Evolutionary conservation across 2,329 filamentous ascomycete genomes (phyloP), one percentile per base, ranked within the genome.

Genomic region (Arachnomyces sp.): DNA sequence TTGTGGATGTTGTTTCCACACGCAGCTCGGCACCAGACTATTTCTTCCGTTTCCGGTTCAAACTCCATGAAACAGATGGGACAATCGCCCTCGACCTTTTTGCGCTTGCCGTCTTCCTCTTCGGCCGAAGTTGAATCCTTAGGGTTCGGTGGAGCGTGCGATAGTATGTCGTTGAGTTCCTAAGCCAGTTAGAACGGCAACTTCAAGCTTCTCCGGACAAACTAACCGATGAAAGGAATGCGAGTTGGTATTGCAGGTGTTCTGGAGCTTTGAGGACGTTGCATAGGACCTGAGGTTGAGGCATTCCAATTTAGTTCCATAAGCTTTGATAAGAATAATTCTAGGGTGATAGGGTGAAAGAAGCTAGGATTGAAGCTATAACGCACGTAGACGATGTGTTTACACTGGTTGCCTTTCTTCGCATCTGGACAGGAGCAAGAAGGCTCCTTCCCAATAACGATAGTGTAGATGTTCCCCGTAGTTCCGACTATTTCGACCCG

Each of bases 1-100:
- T 70, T 68, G 54, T 79, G 76, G n/a, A 79, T 60, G 49, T 80
- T 80, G 56, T 81, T 79, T 13, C 77, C 77, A 48, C 78, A 82
- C 2, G 71, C 65, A 1, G 70, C 69, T 50, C 72, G 72, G 58
- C 78, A 81, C 67, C 75, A 81, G 7, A 76, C 58, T 5, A 71
- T 66, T 3, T 70, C 63, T 41, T 72, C 61, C 8, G 64, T 64
- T 2, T 54, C 54, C 1, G 66, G 54, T 17, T 71, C 63, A 38
- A 77, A 69, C 37, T 75, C 71, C 60, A 70, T 72, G 53, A 74
- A 76, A 56, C 78, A 81, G 46, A 81, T 76, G 0, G 76, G 74
- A 49, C 78, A 82, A 44, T 80, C 75, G 15, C 75, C 77, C 38
- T 79, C 73, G 28, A 79, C 57, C 1, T 73, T 63, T 50, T 79